A percentile compares a stretch with the other conserved stretches of the same genome.
Evolutionary conservation across 169 alveolate species (phyloP).

Genomic region (Babesia bovis): DNA sequence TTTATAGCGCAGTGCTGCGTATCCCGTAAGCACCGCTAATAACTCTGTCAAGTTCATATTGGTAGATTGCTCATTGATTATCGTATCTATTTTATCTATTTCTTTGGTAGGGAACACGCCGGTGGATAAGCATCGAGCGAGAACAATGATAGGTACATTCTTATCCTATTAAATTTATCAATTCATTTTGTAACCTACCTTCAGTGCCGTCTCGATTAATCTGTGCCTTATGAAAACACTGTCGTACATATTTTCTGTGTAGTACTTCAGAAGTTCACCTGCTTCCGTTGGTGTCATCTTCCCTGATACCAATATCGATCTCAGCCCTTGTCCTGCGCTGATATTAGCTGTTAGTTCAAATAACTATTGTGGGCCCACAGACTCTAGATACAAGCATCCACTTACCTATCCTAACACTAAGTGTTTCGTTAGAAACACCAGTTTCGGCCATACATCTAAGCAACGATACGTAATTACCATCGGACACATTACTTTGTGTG

Average conservation of each 20-base stretch:
- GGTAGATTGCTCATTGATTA: neutral
- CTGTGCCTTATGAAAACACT: slow-evolving; percentile 5
- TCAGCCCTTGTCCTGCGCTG: neutral
- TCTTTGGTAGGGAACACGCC: slow-evolving; percentile 21
- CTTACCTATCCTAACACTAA: slow-evolving; percentile 14
- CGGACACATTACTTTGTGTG: slow-evolving; percentile 1
- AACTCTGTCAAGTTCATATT: neutral
- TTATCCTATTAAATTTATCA: neutral
- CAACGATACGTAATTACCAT: slow-evolving; percentile 5
- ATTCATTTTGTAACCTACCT: neutral
- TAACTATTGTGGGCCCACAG: too few species aligned
- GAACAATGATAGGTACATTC: slow-evolving; percentile 4
- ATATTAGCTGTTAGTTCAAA: neutral
- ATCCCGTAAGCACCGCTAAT: neutral
- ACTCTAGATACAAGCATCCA: too few species aligned
- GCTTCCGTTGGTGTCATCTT: slow-evolving; percentile 3
- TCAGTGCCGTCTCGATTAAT: slow-evolving; percentile 7
- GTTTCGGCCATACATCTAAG: slow-evolving; percentile 15
- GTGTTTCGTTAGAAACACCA: neutral
- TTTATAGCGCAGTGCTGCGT: slow-evolving; percentile 14
- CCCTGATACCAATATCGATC: neutral
- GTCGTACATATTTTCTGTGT: slow-evolving; percentile 1
- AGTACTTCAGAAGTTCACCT: neutral
- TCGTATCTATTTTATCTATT: slow-evolving; percentile 1
- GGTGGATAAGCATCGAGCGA: slow-evolving; percentile 1